Percentiles rank a stretch among this genome's conserved stretches.
phyloP scores from a whole-genome alignment of 2,329 filamentous ascomycete genomes.

The Trichoderma aggressivum region DNA sequence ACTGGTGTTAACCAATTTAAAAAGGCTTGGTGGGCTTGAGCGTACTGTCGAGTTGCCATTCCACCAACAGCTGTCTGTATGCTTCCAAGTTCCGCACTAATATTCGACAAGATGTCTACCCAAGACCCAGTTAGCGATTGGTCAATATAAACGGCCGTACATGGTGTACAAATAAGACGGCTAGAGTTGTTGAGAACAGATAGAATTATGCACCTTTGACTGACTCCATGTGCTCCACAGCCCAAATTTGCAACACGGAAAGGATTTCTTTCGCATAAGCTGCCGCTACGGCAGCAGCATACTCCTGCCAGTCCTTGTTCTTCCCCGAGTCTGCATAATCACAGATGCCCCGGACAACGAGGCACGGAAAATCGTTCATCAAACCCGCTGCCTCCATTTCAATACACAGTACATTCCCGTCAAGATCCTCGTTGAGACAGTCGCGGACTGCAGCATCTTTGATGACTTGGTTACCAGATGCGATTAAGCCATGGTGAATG shows the following conservation, averaged over 20 bases:
- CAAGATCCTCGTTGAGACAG: not conserved
- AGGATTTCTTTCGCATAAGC: constrained; percentile 26
- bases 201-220: not conserved
- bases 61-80: not conserved
- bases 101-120: not conserved
- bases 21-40: not conserved
- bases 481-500: constrained; percentile 28
- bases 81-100: not conserved
- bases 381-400: constrained; percentile 29
- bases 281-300: constrained; percentile 34
- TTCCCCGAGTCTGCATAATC: constrained; percentile 40
- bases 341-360: constrained; percentile 37
- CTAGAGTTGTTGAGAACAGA: not conserved
- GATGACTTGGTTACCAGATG: constrained; percentile 25
- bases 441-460: constrained; percentile 21
- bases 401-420: constrained; percentile 19
- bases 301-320: constrained; percentile 34
- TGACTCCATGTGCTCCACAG: not conserved
- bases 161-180: not conserved
- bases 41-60: not conserved
- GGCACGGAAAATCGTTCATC: constrained; percentile 24
- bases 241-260: not conserved
- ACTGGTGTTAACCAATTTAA: not conserved
- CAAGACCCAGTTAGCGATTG: not conserved
- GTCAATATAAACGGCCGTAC: not conserved